Evolutionary conservation across 1,284 basidiomycete species (phyloP), one percentile per base, ranked within the genome.

Genomic region (Ustilago tritici): DNA sequence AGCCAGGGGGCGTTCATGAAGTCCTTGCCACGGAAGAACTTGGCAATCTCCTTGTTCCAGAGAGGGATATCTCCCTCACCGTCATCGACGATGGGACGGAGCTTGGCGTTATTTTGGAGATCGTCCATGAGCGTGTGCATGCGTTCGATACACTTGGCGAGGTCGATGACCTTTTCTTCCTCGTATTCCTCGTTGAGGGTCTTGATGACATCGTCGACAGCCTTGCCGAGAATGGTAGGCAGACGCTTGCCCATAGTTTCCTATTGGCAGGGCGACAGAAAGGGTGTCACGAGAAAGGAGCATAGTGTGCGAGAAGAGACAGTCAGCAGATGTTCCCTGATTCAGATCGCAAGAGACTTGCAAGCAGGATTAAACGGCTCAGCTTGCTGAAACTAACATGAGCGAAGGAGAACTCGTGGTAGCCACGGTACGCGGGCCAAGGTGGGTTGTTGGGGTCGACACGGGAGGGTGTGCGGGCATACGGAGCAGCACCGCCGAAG

Each of bases 321-420:
- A 14, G 60, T 66, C 64, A 66, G 60, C 54, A 14, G 47, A 17
- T 53, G 72, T 40, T 12, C 31, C 4, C 4, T 31, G 14, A 19
- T 8, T 11, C 34, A 11, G 1, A 23, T 19, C 19, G 14, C 3
- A 15, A 40, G 4, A 19, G 7, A 7, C 6, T 35, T 28, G 23
- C 2, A 28, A 28, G 23, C 23, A 28, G 23, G 23, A 28, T 28
- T 28, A 28, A 28, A 28, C 23, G 23, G 23, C 23, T 36, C 31
- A 19, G 38, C 19, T 32, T 14, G 65, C 60, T 12, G 73, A 65
- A 74, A 72, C 72, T 82, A 87, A 87, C 73, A 49, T 95, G 92
- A 61, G 95, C 94, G 86, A 95, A 95, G 1, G 94, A 95, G 87
- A 95, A 97, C 87, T 95, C 93, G 87, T 97, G 95, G 88, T 97